A percentile compares a stretch with the other conserved stretches of the same genome.
Evolutionary conservation across 176 grass and related monocot species (phyloP).

Genomic region (Zea luxurians): DNA sequence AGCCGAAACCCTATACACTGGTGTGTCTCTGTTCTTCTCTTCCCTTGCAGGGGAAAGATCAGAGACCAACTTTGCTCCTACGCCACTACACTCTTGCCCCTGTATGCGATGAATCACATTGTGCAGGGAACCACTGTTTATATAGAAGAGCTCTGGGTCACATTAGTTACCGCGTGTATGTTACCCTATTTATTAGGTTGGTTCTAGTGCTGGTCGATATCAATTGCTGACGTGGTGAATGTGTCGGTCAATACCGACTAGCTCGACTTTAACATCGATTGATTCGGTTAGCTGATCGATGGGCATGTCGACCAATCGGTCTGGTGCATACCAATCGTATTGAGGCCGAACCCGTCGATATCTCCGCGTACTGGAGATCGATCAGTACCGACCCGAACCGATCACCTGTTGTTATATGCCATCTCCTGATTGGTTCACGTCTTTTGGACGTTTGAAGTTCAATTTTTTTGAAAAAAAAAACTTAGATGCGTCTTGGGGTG

Average conservation of each 20-base stretch:
- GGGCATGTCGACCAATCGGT: too few species aligned
- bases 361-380: too few species aligned
- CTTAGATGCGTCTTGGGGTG: too few species aligned
- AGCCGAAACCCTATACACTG: neutral
- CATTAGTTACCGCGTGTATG: neutral
- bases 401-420: too few species aligned
- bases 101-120: neutral
- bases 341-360: too few species aligned
- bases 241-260: neutral
- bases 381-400: too few species aligned
- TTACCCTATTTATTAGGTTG: neutral
- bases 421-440: too few species aligned
- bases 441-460: too few species aligned
- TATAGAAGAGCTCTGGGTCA: slow-evolving; percentile 23
- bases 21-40: slow-evolving; percentile 31
- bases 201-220: neutral
- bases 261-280: too few species aligned
- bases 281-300: too few species aligned
- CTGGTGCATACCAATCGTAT: too few species aligned
- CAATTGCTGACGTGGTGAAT: neutral
- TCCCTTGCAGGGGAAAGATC: slow-evolving; percentile 13
- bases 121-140: slow-evolving; percentile 3
- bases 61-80: neutral
- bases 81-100: neutral
- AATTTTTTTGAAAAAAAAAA: too few species aligned